These are phyloP conservation scores for Apophysomyces ossiformis DNA, from an alignment of 371 early-diverging fungal species.

Conservation along the genomic window DNA sequence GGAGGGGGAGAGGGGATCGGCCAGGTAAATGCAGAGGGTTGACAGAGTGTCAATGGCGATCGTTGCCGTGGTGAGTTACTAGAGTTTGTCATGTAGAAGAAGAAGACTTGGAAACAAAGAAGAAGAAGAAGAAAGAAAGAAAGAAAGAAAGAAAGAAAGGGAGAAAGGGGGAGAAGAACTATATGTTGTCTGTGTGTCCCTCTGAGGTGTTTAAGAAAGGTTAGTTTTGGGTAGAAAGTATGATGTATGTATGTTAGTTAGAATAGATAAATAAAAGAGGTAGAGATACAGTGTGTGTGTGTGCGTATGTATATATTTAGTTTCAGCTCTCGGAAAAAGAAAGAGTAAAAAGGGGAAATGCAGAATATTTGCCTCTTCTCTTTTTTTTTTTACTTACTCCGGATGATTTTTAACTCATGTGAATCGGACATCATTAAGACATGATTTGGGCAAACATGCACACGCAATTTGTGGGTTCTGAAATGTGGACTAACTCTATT, in stretches of 20 bases:
- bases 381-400: conserved; percentile 7
- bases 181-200: neutral
- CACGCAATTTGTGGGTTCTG: no score
- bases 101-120: neutral
- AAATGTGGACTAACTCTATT: no score
- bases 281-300: neutral
- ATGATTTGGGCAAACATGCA: no score
- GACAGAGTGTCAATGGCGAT: conserved; percentile 11
- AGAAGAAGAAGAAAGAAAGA: neutral
- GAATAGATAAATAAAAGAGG: neutral
- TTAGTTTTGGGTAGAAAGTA: neutral
- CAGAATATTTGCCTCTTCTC: neutral
- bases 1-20: conserved; percentile 18
- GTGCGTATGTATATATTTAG: neutral
- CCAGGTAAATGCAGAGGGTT: conserved; percentile 26
- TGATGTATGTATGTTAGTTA: neutral
- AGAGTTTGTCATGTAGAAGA: conserved; percentile 17
- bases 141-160: neutral
- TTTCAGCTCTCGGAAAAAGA: conserved; percentile 7
- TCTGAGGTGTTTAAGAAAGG: neutral
- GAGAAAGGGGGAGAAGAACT: no score
- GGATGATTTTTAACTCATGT: conserved; percentile 1
- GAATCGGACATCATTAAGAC: no score
- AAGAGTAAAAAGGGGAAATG: neutral
- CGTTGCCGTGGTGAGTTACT: conserved; percentile 5